Conservation (phyloP, 2,329 filamentous ascomycete species). For the Alternaria metachromatica region DNA sequence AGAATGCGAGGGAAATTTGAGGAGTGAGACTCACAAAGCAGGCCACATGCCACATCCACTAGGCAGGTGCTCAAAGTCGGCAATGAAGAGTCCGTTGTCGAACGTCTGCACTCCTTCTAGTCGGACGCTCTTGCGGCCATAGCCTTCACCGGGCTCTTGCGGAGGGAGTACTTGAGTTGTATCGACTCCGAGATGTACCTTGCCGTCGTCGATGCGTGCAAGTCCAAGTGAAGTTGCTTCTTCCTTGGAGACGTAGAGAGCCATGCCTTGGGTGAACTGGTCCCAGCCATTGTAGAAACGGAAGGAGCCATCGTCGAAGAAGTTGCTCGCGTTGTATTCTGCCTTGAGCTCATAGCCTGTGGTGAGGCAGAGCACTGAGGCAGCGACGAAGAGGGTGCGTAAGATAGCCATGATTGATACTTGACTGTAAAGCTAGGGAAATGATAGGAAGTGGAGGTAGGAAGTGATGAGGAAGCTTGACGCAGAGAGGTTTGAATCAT, state of each 20-base stretch:
- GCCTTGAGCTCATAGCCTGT: constrained; percentile 21
- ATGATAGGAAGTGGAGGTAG: background rate
- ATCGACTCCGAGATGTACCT: constrained; percentile 35
- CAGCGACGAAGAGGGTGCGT: background rate
- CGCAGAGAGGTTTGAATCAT: background rate
- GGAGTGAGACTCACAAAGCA: constrained; percentile 30
- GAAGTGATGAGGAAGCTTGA: background rate
- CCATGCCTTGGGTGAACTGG: constrained; percentile 24
- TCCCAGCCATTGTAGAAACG: constrained; percentile 21
- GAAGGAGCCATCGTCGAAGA: constrained; percentile 19
- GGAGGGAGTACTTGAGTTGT: background rate
- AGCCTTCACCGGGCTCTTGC: constrained; percentile 1
- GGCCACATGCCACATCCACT: constrained; percentile 41
- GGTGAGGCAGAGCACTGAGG: background rate
- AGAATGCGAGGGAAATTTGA: background rate
- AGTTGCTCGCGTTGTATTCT: constrained; percentile 27
- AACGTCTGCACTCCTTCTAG: constrained; percentile 28
- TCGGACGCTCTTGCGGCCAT: constrained; percentile 34
- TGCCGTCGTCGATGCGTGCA: constrained; percentile 17
- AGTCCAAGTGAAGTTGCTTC: constrained; percentile 24
- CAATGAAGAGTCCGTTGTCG: constrained; percentile 34
- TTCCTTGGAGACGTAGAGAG: constrained; percentile 27
- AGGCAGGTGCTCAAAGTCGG: constrained; percentile 40
- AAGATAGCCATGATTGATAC: constrained; percentile 1
- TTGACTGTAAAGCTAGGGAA: background rate